Percentiles rank a stretch among this genome's conserved stretches.
phyloP scores from a whole-genome alignment of 495 filamentous ascomycete species.

The Xylaria grammica region DNA sequence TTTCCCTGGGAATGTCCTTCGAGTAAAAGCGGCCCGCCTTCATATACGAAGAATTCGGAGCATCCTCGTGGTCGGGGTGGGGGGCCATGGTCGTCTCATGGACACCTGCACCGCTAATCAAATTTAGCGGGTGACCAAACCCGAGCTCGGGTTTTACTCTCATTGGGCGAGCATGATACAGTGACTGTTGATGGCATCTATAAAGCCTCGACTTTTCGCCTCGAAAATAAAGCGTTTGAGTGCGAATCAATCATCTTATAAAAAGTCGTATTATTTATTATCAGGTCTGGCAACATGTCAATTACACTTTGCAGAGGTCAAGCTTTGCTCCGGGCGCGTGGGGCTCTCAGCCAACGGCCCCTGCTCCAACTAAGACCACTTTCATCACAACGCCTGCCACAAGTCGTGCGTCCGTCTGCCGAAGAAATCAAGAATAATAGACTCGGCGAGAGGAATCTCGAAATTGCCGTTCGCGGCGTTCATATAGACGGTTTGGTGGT shows the following conservation, averaged over 20 bases:
- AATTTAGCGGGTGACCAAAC: conserved; percentile 6
- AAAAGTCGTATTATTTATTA: not conserved
- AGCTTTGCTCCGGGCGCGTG: conserved; percentile 1
- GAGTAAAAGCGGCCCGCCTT: not conserved
- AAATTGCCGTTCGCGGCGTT: conserved; percentile 56
- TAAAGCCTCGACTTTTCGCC: conserved; percentile 16
- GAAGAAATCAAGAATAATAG: conserved; percentile 25
- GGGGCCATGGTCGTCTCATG: conserved; percentile 5
- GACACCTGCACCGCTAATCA: conserved; percentile 14
- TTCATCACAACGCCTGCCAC: conserved; percentile 11
- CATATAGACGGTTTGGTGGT: conserved; percentile 64
- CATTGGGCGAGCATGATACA: conserved; percentile 3
- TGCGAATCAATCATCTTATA: not conserved
- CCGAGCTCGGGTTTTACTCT: conserved; percentile 20
- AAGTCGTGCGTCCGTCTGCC: conserved; percentile 24
- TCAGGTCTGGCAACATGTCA: conserved; percentile 6
- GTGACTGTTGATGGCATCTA: not conserved
- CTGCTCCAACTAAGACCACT: conserved; percentile 1
- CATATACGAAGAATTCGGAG: not conserved
- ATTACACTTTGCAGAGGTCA: not conserved
- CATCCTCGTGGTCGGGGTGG: not conserved
- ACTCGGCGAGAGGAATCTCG: conserved; percentile 48
- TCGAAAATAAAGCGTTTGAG: not conserved
- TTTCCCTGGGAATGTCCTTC: not conserved
- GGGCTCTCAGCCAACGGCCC: not conserved